Conservation (phyloP, 148 eudicot species). For the Euryodendron excelsum region DNA sequence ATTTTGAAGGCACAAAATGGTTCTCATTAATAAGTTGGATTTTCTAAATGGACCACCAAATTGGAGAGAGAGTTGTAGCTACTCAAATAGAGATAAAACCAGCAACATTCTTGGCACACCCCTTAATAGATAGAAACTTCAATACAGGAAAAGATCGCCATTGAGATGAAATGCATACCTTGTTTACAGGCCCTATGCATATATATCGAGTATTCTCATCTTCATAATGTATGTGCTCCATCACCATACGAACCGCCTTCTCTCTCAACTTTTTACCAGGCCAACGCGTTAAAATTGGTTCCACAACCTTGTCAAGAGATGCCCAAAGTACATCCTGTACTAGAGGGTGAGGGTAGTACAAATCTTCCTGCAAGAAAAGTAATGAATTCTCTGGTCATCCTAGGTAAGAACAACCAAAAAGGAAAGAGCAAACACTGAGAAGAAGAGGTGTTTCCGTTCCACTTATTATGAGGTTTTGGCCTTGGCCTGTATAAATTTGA, state of each 20-base stretch:
- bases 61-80: background rate
- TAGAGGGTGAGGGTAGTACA: conserved; percentile 92
- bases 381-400: background rate
- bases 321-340: conserved; percentile 90
- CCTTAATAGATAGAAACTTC: background rate
- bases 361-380: conserved; percentile 77
- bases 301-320: conserved; percentile 70
- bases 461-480: background rate
- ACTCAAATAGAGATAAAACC: background rate
- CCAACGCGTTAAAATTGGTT: conserved; percentile 84
- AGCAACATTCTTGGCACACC: background rate
- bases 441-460: background rate
- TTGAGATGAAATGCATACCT: conserved; percentile 42
- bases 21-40: background rate
- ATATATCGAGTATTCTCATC: conserved; percentile 95
- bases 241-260: conserved; percentile 65
- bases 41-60: background rate
- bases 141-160: background rate
- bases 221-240: conserved; percentile 98
- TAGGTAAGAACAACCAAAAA: too few species aligned
- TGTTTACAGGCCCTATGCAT: conserved; percentile 97
- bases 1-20: background rate
- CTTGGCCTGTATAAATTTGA: background rate
- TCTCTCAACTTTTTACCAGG: conserved; percentile 90
- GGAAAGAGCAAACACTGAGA: background rate